These are phyloP conservation scores for Naegleria gruberi DNA, from an alignment of 208 protist genomes.

Conservation along the genomic window DNA sequence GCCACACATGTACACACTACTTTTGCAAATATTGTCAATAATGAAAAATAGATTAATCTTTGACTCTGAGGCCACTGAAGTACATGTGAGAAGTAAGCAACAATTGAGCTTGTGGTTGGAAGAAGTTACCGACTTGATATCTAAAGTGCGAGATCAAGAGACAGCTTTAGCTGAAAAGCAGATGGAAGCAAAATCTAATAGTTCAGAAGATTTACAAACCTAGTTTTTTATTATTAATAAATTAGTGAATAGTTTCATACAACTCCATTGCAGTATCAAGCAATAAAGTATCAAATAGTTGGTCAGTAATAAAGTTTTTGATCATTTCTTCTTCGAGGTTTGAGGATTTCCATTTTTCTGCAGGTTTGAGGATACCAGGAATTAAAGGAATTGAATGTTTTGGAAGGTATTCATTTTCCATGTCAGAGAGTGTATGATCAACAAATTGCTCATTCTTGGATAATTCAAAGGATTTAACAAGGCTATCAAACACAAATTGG, in stretches of 20 bases:
- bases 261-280: background rate
- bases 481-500: background rate
- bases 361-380: background rate
- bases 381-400: background rate
- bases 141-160: no score
- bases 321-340: background rate
- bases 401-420: background rate
- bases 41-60: background rate
- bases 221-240: no score
- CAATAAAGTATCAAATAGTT: background rate
- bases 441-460: background rate
- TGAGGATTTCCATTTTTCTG: background rate
- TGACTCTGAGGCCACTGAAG: background rate
- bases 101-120: no score
- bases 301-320: background rate
- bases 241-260: no score
- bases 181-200: no score
- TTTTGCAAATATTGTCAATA: background rate
- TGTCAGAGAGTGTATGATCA: background rate
- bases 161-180: no score
- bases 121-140: no score
- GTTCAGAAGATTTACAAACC: no score
- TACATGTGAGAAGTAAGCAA: background rate
- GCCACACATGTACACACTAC: background rate
- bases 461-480: background rate